A percentile compares a stretch with the other conserved stretches of the same genome.
phyloP scores from a whole-genome alignment of 768 basidiomycete species.

The Boletellus ananas region DNA sequence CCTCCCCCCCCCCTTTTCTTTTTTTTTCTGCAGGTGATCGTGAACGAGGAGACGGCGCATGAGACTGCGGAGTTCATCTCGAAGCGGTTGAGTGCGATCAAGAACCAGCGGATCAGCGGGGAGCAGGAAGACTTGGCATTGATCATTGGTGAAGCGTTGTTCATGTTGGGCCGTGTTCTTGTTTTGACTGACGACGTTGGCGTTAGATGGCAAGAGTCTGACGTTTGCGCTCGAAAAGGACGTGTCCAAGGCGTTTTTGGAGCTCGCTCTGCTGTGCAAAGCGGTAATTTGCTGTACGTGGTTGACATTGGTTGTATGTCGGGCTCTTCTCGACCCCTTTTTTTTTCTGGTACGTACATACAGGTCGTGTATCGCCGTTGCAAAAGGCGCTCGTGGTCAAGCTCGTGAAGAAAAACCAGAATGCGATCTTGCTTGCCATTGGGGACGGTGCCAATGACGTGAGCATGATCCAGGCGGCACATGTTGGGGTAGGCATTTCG shows the following conservation, averaged over 20 bases:
- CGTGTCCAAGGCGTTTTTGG: constrained; percentile 83
- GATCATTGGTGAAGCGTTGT: constrained; percentile 72
- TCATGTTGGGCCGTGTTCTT: constrained; percentile 9
- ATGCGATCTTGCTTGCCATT: constrained; percentile 91
- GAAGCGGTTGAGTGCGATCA: constrained; percentile 88
- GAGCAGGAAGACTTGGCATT: constrained; percentile 94
- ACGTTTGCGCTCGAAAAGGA: constrained; percentile 92
- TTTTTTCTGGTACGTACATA: not conserved
- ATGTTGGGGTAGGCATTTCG: constrained; percentile 96
- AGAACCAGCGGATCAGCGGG: constrained; percentile 85
- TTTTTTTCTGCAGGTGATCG: constrained; percentile 85
- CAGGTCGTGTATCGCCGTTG: constrained; percentile 94
- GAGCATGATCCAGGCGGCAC: constrained; percentile 98
- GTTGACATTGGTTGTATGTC: too few relatives aligned
- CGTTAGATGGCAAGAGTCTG: constrained; percentile 88
- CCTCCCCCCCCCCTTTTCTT: too few relatives aligned
- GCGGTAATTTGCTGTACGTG: constrained; percentile 93
- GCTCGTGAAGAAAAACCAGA: constrained; percentile 96
- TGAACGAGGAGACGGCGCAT: constrained; percentile 83
- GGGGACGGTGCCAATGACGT: constrained; percentile 99
- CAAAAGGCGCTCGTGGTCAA: constrained; percentile 98
- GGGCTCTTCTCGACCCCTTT: too few relatives aligned
- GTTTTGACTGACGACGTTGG: not conserved
- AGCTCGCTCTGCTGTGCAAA: constrained; percentile 96
- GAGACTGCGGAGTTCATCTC: constrained; percentile 84